Evolutionary conservation across 2,329 filamentous ascomycete genomes (phyloP), one percentile per base, ranked within the genome.

Genomic region (Colletotrichum trifolii): DNA sequence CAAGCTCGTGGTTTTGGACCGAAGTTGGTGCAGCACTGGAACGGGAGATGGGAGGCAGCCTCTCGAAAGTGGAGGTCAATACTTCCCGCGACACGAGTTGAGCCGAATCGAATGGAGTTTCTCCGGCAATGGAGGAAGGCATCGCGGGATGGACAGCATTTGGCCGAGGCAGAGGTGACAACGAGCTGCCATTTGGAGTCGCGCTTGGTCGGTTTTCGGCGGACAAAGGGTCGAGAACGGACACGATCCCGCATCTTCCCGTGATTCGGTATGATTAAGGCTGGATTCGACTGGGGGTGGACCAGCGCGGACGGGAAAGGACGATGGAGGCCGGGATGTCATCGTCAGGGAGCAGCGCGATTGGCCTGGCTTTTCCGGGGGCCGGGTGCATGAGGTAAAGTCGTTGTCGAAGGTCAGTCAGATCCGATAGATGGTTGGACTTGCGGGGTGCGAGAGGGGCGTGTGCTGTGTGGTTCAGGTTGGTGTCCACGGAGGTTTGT

Each of bases 231-330:
- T 57, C 11, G 58, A 63, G 38, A 53, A 25, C 47, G 36, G 13
- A 25, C 12, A 42, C 33, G 33, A 66, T 63, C 63, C 63, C 63
- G 63, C 58, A 66, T 54, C 58, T 66, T 66, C 52, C 63, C 63
- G 63, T 58, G 47, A 36, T 66, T 66, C 63, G 63, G 63, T 53
- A 66, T 57, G 63, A 36, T 50, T 35, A 49, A 53, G 52, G 52
- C 62, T 65, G 52, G 60, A 36, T 35, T 47, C 45, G 45, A 50
- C 46, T 11, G 25, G 42, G 60, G 40, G 40, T 47, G 50, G 45
- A 50, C 46, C 11, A 15, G 42, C 11, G 36, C 46, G 17, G 58
- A 47, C 38, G 58, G 63, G 38, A 63, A 25, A 57, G 58, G 47
- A 65, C 53, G 62, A 65, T 35, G 53, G 55, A 47, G 40, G 40